These are phyloP conservation scores for Paragyromitra xinjiangensis DNA, from an alignment of 495 filamentous ascomycete genomes.

Conservation along the genomic window DNA sequence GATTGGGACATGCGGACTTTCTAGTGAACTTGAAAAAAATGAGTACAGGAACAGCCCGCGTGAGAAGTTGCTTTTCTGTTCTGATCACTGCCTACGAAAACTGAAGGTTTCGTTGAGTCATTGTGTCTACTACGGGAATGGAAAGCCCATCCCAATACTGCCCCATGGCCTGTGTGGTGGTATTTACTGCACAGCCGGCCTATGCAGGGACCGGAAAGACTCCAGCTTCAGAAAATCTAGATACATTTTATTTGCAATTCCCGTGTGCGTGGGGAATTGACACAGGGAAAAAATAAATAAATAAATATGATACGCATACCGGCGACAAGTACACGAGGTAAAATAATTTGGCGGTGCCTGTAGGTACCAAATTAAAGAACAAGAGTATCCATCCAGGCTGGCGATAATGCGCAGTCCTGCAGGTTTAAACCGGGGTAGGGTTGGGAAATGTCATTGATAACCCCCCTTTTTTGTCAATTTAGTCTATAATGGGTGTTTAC, in stretches of 20 bases:
- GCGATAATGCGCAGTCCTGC: conserved; percentile 27
- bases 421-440: conserved; percentile 23
- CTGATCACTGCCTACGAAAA: background rate
- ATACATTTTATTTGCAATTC: background rate
- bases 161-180: background rate
- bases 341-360: conserved; percentile 11
- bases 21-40: background rate
- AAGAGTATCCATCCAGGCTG: conserved; percentile 40
- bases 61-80: conserved; percentile 2
- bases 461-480: conserved; percentile 18
- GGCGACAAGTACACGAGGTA: background rate
- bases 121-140: conserved; percentile 10
- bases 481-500: conserved; percentile 34
- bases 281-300: background rate
- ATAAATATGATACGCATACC: background rate
- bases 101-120: conserved; percentile 13
- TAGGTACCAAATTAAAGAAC: conserved; percentile 27
- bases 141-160: background rate
- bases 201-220: conserved; percentile 17
- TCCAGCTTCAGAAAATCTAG: conserved; percentile 13
- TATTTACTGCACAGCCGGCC: conserved; percentile 23
- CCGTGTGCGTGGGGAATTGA: background rate
- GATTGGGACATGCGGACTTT: background rate
- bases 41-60: conserved; percentile 12
- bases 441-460: conserved; percentile 11